A percentile compares a stretch with the other conserved stretches of the same genome.
These are phyloP conservation scores for Fraxinus platypoda DNA, from an alignment of 305 asterid species.

Conservation along the genomic window DNA sequence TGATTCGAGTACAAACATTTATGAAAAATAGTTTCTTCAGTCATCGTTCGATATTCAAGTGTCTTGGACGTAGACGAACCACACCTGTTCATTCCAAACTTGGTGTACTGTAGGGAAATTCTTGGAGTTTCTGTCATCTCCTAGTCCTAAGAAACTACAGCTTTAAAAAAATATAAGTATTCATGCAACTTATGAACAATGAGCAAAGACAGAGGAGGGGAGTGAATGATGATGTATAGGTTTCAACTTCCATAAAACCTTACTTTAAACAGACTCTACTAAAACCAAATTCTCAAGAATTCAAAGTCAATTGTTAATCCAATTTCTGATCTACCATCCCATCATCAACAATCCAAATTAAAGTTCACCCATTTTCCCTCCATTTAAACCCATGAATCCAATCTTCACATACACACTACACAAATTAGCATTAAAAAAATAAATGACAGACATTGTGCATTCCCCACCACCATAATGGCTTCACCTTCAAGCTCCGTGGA, in stretches of 20 bases:
- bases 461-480: slow-evolving; percentile 39
- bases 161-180: neutral
- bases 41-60: neutral
- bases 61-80: neutral
- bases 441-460: slow-evolving; percentile 42
- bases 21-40: neutral
- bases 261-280: slow-evolving; percentile 67
- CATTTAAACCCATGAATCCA: slow-evolving; percentile 21
- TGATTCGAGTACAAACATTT: neutral
- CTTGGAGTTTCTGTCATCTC: neutral
- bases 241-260: slow-evolving; percentile 43
- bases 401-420: slow-evolving; percentile 47
- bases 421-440: neutral
- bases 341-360: slow-evolving; percentile 27
- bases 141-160: neutral
- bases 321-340: slow-evolving; percentile 37
- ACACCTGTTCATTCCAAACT: neutral
- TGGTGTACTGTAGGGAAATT: neutral
- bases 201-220: slow-evolving; percentile 25
- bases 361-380: slow-evolving; percentile 28
- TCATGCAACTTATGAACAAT: neutral
- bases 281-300: slow-evolving; percentile 24
- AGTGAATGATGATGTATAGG: slow-evolving; percentile 32
- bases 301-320: neutral
- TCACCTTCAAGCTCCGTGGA: slow-evolving; percentile 49